Base-by-base conservation (phyloP, 139 green algal species). In the Gonium pectorale region DNA sequence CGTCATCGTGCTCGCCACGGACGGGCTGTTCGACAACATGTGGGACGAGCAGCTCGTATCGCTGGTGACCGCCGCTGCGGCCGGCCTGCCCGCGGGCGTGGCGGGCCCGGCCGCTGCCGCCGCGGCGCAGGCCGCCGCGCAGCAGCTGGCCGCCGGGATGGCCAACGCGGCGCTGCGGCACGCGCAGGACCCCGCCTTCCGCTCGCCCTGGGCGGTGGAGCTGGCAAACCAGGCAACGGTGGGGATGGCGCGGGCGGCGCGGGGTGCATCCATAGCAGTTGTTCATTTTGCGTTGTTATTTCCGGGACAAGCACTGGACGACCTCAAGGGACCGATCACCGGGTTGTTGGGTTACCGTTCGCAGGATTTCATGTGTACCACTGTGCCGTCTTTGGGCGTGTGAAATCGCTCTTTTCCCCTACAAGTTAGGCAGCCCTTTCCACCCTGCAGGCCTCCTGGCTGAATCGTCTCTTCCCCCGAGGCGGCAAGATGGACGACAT, bases 1-100 rank as follows among this genome's bases (percentile, higher is more conserved):
- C 85, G 81, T 98, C 0, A 29, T 99, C 8, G 54, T 99, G 0
- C 33, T 96, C 21, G 97, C 91, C 71, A 95, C 91, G 5, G 97
- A 99, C 83, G 97, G 97, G 0, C 86, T 99, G 80, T 98, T 95
- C 69, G 96, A 99, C 92, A 99, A 99, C 90, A 77, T 99, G 73
- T 99, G 93, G 90, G 93, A 98, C 64, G 69, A 94, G 3, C 90
- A 99, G 84, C 52, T 99, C 17, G 86, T 75, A 35, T 60, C 67
- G 24, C 46, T 96, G 8, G 90, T 95, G 56, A 35, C 60, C 5
- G 63, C 41, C 9, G 49, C 77, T 26, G 67, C 70, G 33, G 43
- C 44, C 31, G 31, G 35, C 56, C 43, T 38, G 31, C 44, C 49
- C 19, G 44, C 33, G 72, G 79, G 33, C 0, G 5, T 56, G 59